These are phyloP conservation scores for Nothophytophthora sp. DNA, from an alignment of 352 stramenopile species.

Conservation along the genomic window DNA sequence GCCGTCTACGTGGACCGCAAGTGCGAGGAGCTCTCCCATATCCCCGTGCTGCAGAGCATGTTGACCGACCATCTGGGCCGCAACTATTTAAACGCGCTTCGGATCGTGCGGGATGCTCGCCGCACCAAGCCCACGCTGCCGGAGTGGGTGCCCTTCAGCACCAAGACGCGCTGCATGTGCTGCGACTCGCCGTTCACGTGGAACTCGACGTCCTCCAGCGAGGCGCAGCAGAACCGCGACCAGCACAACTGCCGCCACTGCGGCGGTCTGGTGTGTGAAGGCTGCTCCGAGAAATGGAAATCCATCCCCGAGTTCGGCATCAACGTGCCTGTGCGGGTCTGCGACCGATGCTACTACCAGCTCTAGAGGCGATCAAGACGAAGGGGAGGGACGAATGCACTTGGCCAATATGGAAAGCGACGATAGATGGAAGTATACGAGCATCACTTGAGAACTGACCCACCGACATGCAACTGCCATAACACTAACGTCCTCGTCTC, in stretches of 20 bases:
- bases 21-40: slow-evolving; percentile 70
- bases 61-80: slow-evolving; percentile 80
- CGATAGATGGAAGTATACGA: no score
- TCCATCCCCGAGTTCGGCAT: slow-evolving; percentile 87
- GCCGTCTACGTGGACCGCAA: slow-evolving; percentile 78
- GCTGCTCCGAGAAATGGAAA: slow-evolving; percentile 85
- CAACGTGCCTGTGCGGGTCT: slow-evolving; percentile 84
- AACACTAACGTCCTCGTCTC: no score
- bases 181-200: slow-evolving; percentile 89
- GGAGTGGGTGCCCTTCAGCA: slow-evolving; percentile 80
- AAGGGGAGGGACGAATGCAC: neutral
- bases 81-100: slow-evolving; percentile 80
- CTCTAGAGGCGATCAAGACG: slow-evolving; percentile 25
- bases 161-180: slow-evolving; percentile 87
- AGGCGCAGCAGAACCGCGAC: slow-evolving; percentile 88
- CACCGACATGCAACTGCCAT: no score
- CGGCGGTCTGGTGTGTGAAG: slow-evolving; percentile 78
- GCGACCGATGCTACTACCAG: slow-evolving; percentile 87
- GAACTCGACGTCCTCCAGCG: slow-evolving; percentile 89
- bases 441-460: no score
- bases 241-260: slow-evolving; percentile 91
- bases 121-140: slow-evolving; percentile 55
- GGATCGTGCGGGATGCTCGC: slow-evolving; percentile 75
- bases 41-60: slow-evolving; percentile 88
- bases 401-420: no score